Evolutionary conservation across 2,329 filamentous ascomycete genomes (phyloP), one percentile per base, ranked within the genome.

Genomic region (Magnaporthiopsis poae): DNA sequence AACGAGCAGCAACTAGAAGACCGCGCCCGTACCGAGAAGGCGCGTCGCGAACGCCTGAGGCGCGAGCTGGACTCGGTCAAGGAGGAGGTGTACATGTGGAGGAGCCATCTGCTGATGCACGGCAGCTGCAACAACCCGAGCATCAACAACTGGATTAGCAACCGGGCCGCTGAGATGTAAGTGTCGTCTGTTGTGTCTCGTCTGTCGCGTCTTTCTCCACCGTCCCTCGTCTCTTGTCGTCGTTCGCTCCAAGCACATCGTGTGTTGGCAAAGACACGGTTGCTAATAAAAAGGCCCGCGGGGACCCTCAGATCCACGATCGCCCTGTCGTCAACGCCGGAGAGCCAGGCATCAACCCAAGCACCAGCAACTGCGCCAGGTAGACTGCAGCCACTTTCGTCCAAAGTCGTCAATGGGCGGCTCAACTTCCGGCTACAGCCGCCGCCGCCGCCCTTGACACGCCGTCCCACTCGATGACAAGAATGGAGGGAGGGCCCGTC

Each of bases 121-220:
- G 64, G 31, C 33, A 12, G 39, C 12, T 65, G 64, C 59, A n/a
- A 61, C 33, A 60, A 65, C 35, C 33, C 33, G 29, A 61, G 59
- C 64, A 65, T 65, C 59, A 65, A 61, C 59, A 65, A 61, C 56
- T 65, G 64, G 64, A 61, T 65, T n/a, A 61, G 8, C 5, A 21
- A 27, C 35, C 59, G 64, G 18, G 64, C 64, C 25, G 59, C 33
- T 31, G 59, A 61, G 56, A 61, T 61, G 64, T 65, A 46, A 65
- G 64, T 64, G 27, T 11, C 39, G 27, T 29, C 27, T 11, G 5
- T n/a, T 18, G 21, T 52, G 5, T 5, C 15, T n/a, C 21, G 2
- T 36, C 12, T 52, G 5, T 5, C 15, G 8, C 21, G 2, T 36
- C 12, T 12, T 35, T 35, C 7, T 35, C 33, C 11, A 35, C 5